phyloP scores from a whole-genome alignment of 768 basidiomycete species.

The Pholiota molesta region DNA sequence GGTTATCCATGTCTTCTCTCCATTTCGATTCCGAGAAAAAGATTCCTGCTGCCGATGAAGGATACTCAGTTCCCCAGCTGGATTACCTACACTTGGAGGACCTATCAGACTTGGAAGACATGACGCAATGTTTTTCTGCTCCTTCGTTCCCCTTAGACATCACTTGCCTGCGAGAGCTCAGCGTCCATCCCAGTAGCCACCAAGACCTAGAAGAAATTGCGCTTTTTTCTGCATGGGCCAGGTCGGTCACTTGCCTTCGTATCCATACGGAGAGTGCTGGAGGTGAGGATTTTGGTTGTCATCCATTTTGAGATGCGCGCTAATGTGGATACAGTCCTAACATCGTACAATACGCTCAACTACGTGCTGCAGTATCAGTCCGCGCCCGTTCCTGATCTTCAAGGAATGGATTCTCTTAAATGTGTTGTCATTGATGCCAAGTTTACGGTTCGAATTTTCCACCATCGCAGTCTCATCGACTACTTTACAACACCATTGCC shows the following conservation, averaged over 20 bases:
- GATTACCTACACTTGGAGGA: background rate
- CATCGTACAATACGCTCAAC: constrained; percentile 6
- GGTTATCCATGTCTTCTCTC: background rate
- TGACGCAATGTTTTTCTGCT: background rate
- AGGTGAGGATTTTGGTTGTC: background rate
- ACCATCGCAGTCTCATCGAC: constrained; percentile 10
- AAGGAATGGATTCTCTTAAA: background rate
- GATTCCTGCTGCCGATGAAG: background rate
- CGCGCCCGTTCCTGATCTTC: background rate
- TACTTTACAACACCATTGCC: constrained; percentile 7
- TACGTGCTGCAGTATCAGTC: background rate
- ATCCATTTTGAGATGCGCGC: background rate
- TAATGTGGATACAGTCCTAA: background rate
- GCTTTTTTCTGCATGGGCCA: background rate
- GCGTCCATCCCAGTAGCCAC: background rate
- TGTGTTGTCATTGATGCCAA: constrained; percentile 3
- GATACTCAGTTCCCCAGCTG: background rate
- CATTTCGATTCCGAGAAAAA: background rate
- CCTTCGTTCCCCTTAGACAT: constrained; percentile 2
- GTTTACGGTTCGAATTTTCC: constrained; percentile 6
- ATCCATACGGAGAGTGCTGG: constrained; percentile 1
- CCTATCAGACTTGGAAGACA: background rate
- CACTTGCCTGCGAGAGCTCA: background rate
- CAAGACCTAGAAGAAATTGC: background rate
- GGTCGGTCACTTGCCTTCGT: background rate